Conservation (phyloP, 345 rosid species). For the Brassica nigra region DNA sequence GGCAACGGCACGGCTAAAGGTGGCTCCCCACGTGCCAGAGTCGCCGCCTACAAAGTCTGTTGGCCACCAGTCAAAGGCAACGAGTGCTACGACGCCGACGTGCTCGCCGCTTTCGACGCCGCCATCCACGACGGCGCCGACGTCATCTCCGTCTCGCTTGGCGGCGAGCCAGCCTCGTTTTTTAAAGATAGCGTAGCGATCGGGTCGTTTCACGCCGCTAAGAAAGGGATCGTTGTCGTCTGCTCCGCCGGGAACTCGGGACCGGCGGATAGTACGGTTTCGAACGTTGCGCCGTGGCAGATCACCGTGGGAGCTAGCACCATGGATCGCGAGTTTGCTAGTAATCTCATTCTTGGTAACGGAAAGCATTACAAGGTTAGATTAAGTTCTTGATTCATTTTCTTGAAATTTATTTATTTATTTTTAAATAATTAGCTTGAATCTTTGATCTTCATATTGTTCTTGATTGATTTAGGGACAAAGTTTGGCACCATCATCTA, state of each 20-base stretch:
- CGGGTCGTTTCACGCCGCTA: conserved; percentile 79
- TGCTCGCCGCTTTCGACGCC: conserved; percentile 64
- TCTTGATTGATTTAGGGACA: conserved; percentile 53
- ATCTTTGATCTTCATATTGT: neutral
- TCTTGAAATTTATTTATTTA: neutral
- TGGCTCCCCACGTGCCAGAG: conserved; percentile 79
- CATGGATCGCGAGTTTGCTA: conserved; percentile 80
- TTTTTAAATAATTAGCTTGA: neutral
- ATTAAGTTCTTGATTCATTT: neutral
- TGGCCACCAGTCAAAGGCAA: conserved; percentile 51
- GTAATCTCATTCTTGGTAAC: conserved; percentile 60
- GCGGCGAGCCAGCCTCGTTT: conserved; percentile 47
- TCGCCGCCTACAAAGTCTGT: conserved; percentile 89
- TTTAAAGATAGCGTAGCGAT: conserved; percentile 67
- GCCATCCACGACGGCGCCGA: conserved; percentile 85
- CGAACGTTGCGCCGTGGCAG: conserved; percentile 83
- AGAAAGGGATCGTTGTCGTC: conserved; percentile 60
- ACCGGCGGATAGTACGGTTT: conserved; percentile 60
- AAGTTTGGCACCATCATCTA: conserved; percentile 57
- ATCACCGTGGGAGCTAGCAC: conserved; percentile 93
- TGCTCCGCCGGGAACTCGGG: conserved; percentile 88
- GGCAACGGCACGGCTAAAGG: conserved; percentile 78
- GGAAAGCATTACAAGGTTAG: conserved; percentile 61
- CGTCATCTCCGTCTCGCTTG: conserved; percentile 71
- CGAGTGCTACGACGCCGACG: conserved; percentile 76